Evolutionary conservation across 257 asterid species (phyloP).

Genomic region (Nicotiana tabacum): DNA sequence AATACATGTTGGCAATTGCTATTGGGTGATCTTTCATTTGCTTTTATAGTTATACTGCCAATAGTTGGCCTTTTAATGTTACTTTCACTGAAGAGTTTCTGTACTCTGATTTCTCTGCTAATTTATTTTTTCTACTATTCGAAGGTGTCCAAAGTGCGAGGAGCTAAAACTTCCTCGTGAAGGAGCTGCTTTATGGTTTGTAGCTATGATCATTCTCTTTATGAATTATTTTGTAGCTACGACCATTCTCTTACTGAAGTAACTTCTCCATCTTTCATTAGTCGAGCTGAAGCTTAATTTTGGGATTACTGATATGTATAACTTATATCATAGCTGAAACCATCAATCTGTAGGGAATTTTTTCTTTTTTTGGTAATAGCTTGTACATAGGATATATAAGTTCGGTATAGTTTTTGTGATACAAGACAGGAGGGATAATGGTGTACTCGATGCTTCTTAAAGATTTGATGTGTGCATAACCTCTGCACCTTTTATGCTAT

Average conservation of each 20-base stretch:
- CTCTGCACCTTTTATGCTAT: neutral
- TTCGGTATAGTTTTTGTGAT: too few species aligned
- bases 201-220: conserved; percentile 21
- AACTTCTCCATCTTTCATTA: neutral
- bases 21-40: neutral
- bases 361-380: neutral
- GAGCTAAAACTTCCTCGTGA: conserved; percentile 93
- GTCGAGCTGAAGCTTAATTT: neutral
- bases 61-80: neutral
- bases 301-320: neutral
- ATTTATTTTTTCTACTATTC: neutral
- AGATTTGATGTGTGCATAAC: neutral
- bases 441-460: neutral
- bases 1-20: neutral
- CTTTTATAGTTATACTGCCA: neutral
- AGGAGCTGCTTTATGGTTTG: conserved; percentile 96
- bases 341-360: neutral
- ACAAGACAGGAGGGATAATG: neutral
- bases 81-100: neutral
- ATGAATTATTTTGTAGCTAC: neutral
- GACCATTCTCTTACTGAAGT: too few species aligned
- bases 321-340: neutral
- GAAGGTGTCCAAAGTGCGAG: conserved; percentile 93
- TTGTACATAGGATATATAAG: neutral
- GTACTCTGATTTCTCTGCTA: conserved; percentile 1